Base-by-base conservation (phyloP, 2,329 filamentous ascomycete species). In the Trichoderma koningii region DNA sequence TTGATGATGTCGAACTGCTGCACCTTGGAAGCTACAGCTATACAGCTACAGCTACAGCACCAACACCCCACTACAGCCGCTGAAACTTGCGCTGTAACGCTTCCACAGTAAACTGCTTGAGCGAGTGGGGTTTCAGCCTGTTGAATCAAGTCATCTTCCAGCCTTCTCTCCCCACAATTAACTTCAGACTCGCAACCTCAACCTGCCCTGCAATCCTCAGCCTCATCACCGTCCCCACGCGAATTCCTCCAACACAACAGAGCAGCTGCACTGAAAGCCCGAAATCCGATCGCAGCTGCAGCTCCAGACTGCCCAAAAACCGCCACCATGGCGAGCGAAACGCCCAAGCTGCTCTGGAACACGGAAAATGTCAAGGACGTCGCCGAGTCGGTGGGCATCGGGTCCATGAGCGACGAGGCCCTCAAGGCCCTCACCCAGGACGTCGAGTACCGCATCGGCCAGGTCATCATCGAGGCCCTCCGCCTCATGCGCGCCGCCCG, bases 401-500 rank as follows among this genome's bases (percentile, higher is more conserved):
- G 86, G 70, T 85, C 87, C 63, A 84, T 98, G 51, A 87, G 87
- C 74, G 92, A 96, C 66, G 94, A 98, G 68, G 91, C 95, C 23
- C 87, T 93, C 52, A 91, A 95, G 67, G 89, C 92, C 65, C 85
- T 99, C 51, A 89, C 93, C 10, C 92, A 96, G 75, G 95, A 99
- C 75, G 92, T 97, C 69, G 95, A 99, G 79, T 99, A 95, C 76
- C 91, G 95, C 66, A 86, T 99, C 70, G 90, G 92, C 52, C 93
- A 97, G 78, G 92, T 98, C 68, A 87, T 99, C 68, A 90, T 96
- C 72, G 94, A 98, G 79, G 91, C 93, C 3, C 83, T 98, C 71
- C 96, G 96, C 75, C 95, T 96, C 76, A 99, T 99, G 95, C 92
- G 93, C 71, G 91, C 94, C 72, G 87, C 89, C 23, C 91, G 91